Conservation (phyloP, 1,284 basidiomycete species). For the Moesziomyces sp. region DNA sequence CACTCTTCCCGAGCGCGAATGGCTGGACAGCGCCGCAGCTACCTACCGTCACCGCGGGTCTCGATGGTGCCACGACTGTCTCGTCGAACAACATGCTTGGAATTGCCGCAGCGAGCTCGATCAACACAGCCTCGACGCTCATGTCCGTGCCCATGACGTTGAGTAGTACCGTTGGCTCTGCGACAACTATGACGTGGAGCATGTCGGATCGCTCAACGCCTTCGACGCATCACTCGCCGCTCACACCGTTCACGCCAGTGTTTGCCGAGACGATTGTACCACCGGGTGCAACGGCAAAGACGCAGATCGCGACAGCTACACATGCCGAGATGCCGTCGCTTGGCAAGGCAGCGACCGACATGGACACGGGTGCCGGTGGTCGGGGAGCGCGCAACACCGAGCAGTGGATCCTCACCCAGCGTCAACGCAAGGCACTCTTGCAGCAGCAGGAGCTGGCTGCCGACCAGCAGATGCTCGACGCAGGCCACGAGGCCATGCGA, state of each 20-base stretch:
- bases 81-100: slow-evolving; percentile 8
- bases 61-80: not conserved
- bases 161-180: slow-evolving; percentile 25
- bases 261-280: slow-evolving; percentile 46
- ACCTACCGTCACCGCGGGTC: not conserved
- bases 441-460: slow-evolving; percentile 34
- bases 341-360: slow-evolving; percentile 7
- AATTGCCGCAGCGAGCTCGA: slow-evolving; percentile 3
- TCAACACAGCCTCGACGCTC: slow-evolving; percentile 15
- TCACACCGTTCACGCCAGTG: slow-evolving; percentile 52
- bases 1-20: slow-evolving; percentile 21
- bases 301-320: not conserved
- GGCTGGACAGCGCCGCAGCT: slow-evolving; percentile 11
- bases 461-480: slow-evolving; percentile 19
- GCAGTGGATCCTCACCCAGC: slow-evolving; percentile 44
- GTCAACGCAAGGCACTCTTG: slow-evolving; percentile 23
- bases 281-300: not conserved
- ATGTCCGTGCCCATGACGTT: slow-evolving; percentile 24
- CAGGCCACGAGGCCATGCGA: slow-evolving; percentile 10
- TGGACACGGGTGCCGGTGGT: not conserved
- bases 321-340: slow-evolving; percentile 13
- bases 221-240: slow-evolving; percentile 36
- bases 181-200: slow-evolving; percentile 36
- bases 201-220: slow-evolving; percentile 42
- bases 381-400: slow-evolving; percentile 32